Evolutionary conservation across 768 basidiomycete species (phyloP).

Genomic region (Tricholoma bakamatsutake): DNA sequence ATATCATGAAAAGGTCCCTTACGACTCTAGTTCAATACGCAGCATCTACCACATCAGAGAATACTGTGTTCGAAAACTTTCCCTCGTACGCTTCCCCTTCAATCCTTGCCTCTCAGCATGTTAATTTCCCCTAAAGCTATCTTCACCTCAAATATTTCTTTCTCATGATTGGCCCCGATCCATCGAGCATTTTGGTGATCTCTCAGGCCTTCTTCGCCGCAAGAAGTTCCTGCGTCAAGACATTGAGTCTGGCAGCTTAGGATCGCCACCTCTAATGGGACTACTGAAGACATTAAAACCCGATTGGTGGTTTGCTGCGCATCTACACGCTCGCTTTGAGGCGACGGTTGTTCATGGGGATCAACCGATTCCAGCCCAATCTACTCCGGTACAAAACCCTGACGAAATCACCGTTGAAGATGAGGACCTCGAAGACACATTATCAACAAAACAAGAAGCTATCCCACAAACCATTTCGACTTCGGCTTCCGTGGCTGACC

Average conservation of each 20-base stretch:
- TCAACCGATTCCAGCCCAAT: background rate
- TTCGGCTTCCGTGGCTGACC: background rate
- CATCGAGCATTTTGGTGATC: conserved; percentile 80
- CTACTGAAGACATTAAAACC: conserved; percentile 70
- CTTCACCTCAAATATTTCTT: conserved; percentile 69
- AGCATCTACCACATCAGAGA: conserved; percentile 91
- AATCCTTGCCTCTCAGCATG: background rate
- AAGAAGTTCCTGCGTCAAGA: conserved; percentile 79
- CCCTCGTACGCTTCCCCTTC: conserved; percentile 44
- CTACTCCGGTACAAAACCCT: conserved; percentile 15
- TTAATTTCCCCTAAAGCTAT: conserved; percentile 36
- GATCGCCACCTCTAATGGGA: conserved; percentile 82
- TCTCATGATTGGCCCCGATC: conserved; percentile 96
- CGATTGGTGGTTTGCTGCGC: conserved; percentile 89
- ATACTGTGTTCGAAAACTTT: conserved; percentile 74
- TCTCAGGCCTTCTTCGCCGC: conserved; percentile 53
- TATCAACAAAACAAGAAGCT: background rate
- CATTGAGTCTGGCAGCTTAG: conserved; percentile 59
- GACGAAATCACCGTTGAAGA: conserved; percentile 37
- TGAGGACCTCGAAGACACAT: conserved; percentile 26
- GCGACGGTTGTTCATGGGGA: conserved; percentile 50
- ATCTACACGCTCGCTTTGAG: conserved; percentile 84
- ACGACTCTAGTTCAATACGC: conserved; percentile 61
- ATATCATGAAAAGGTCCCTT: conserved; percentile 79
- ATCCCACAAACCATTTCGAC: background rate